Base-by-base conservation (phyloP, 208 protist species). In the Porcisia deanei region DNA sequence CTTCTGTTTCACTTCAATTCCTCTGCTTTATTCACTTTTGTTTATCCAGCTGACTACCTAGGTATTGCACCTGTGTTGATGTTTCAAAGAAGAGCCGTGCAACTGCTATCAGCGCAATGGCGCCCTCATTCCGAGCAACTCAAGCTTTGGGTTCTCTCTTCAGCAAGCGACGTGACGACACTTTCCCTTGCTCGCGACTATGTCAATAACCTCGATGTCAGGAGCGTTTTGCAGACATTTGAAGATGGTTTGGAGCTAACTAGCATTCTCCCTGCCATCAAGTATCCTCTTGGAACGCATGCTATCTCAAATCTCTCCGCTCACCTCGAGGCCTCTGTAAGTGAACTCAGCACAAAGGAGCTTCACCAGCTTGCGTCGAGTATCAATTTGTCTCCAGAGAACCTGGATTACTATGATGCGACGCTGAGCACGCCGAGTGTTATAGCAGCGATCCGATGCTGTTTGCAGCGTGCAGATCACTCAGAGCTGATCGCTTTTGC, bases 91-190 rank as follows among this genome's bases (percentile, higher is more conserved):
- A 37, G n/a, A 54, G 4, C 18, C 43, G 37, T 63, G 6, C 37
- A 57, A 20, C 59, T 78, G 3, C 64, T 81, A 55, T 85, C 81
- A n/a, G 47, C 67, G 18, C 72, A 81, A 39, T 94, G 90, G 88
- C 81, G 85, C 9, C 80, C 84, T 41, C 90, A 94, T 76, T 87
- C 86, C 9, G 87, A 90, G 81, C 86, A 88, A 58, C 74, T 94
- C 16, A 89, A 92, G 67, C 61, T 69, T 8, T 92, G 85, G 84
- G 79, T 92, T 74, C 86, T 88, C 1, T 66, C 55, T n/a, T 68
- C 86, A 34, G 39, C 71, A 0, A 80, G 61, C 54, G 84, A 89
- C 58, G n/a, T 61, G 34, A 82, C 64, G 18, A 47, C 30, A 10
- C 74, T 85, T 20, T 55, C 69, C 0, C 61, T 79, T 34, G 81